Evolutionary conservation across 345 rosid species (phyloP), one percentile per base, ranked within the genome.

Genomic region (Melaleuca alternifolia): DNA sequence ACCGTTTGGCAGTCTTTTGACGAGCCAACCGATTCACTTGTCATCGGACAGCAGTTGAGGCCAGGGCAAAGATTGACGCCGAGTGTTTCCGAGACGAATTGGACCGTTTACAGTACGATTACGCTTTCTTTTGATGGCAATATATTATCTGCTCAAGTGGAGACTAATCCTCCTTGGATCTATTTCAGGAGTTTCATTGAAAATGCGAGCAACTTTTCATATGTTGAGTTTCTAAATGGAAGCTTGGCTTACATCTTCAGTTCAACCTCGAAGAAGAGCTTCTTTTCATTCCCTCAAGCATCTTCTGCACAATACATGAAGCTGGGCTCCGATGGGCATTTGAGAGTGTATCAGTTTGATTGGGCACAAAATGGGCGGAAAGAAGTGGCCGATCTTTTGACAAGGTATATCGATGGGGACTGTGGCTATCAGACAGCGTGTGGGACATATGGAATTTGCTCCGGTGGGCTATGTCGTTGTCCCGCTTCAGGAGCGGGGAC

Each of bases 311-410:
- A 77, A 28, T 84, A 50, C 86, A 37, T 89, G 44, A 88, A 56
- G 46, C 77, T 89, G 46, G 87, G 57, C 21, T 21, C 71, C 5
- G 88, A 90, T 84, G 91, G 93, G 2, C 88, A 87, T 81, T 87
- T 90, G 30, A 85, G 28, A 61, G 71, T 87, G 51, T 85, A 90
- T 20, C 85, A 84, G 30, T 14, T 0, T 6, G 7, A 2, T 23
- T 76, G 88, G 89, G 3, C 2, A 30, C 7, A 3, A 20, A 50
- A 41, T n/a, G n/a, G 44, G 20, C 76, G 89, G 86, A 53, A 26
- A 81, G 82, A 21, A 56, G 51, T 50, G 57, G 65, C 21, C 6
- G 83, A 85, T 48, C 51, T 85, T 30, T 62, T 85, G 1, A 0
- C 3, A 11, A 3, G 0, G 3, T 1, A 11, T 14, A 0, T 65